Conservation (phyloP, 2,329 filamentous ascomycete species). For the Claviceps citrina region DNA sequence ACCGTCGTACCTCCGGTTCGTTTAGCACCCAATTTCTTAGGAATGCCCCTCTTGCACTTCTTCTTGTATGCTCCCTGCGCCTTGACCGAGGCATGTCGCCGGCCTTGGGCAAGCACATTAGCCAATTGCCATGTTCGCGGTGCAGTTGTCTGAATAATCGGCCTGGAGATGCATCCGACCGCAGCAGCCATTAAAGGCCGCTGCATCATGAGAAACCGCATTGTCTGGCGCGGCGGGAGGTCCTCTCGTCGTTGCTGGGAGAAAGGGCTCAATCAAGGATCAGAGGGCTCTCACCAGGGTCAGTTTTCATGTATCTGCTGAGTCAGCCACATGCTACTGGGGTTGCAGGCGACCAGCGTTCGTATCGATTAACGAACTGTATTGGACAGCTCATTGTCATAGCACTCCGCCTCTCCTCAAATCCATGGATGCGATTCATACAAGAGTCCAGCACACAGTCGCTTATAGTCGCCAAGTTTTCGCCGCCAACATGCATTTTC, state of each 20-base stretch:
- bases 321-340: not conserved
- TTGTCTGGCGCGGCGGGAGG: slow-evolving; percentile 13
- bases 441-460: too few species aligned
- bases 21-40: slow-evolving; percentile 87
- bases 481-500: slow-evolving; percentile 16
- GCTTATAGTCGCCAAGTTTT: too few species aligned
- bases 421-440: too few species aligned
- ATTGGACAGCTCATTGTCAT: slow-evolving; percentile 1
- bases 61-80: slow-evolving; percentile 54
- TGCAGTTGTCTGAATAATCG: not conserved
- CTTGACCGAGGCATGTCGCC: slow-evolving; percentile 43
- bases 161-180: not conserved
- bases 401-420: too few species aligned
- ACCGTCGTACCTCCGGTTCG: slow-evolving; percentile 59
- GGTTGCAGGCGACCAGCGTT: not conserved
- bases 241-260: not conserved
- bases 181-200: slow-evolving; percentile 29
- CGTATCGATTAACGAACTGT: slow-evolving; percentile 3
- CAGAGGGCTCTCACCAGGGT: too few species aligned
- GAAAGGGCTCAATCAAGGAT: too few species aligned
- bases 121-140: slow-evolving; percentile 15
- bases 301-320: slow-evolving; percentile 5
- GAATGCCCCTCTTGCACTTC: slow-evolving; percentile 41
- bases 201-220: slow-evolving; percentile 33
- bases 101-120: slow-evolving; percentile 31